phyloP scores from a whole-genome alignment of 108 stramenopile genomes.

The Pelagomonas calceolata region DNA sequence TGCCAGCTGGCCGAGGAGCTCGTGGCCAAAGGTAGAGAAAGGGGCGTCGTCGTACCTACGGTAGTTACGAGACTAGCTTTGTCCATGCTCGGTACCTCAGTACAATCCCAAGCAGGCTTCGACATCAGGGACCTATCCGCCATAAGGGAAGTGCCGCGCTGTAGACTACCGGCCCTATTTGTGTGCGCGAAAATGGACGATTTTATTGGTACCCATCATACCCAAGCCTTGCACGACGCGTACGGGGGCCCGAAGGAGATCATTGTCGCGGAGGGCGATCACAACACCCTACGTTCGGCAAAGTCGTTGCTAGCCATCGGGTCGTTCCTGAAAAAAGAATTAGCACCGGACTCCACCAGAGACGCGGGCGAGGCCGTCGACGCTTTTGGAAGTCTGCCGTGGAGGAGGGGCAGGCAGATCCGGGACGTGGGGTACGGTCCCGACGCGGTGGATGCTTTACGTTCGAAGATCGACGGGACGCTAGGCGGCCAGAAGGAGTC shows the following conservation, averaged over 20 bases:
- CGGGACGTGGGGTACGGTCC: too few species aligned
- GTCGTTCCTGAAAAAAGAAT: too few species aligned
- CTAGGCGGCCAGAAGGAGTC: too few species aligned
- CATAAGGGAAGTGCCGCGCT: neutral
- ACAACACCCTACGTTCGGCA: neutral
- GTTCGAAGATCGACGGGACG: too few species aligned
- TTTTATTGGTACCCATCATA: neutral
- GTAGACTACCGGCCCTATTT: neutral
- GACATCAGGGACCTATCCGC: neutral
- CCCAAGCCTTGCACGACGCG: neutral
- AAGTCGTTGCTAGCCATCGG: too few species aligned
- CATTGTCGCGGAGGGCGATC: neutral
- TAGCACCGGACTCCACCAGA: too few species aligned
- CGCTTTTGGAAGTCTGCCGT: too few species aligned
- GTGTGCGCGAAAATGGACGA: neutral
- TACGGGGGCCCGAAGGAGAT: neutral
- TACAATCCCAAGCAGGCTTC: neutral
- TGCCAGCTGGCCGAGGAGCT: conserved; percentile 48
- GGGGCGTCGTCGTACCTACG: neutral
- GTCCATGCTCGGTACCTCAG: neutral
- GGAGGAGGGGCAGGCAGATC: too few species aligned
- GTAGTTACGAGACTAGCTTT: neutral
- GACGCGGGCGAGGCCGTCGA: too few species aligned
- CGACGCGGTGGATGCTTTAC: too few species aligned
- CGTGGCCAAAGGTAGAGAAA: neutral